Evolutionary conservation across 2,329 filamentous ascomycete genomes (phyloP), one percentile per base, ranked within the genome.

Genomic region (Monosporascus sp.): DNA sequence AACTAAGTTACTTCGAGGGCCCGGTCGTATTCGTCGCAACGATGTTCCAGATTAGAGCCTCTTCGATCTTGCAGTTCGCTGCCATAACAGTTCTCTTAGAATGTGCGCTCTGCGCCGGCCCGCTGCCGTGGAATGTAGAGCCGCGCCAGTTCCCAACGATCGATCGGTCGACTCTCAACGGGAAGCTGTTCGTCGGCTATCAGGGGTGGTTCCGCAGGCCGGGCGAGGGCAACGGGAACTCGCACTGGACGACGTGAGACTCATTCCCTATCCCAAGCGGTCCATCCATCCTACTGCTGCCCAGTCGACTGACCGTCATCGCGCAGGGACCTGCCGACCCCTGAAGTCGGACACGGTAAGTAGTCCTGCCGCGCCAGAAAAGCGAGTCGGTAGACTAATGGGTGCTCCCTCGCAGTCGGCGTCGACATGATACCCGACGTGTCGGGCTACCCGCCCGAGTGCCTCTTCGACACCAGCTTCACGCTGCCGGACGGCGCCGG

Each of bases 151-250:
- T 27, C 27, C 57, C 55, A 14, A 57, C 48, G 17, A 61, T 64
- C 39, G 61, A 64, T 41, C 56, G 57, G 42, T 62, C 62, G 44
- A 60, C 62, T 9, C 48, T 64, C 22, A 58, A 63, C 45, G 61
- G 61, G 5, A 60, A 64, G 18, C 54, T 63, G 25, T 62, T 64
- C 18, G 60, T 61, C 17, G 62, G 62, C 24, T 64, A 63, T 36
- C 61, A 63, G 49, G 62, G 57, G 24, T 64, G 62, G 62, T 64
- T 64, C 45, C 59, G 62, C 27, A 64, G 61, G 34, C 62, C 62
- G 6, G 9, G 47, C 3, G 60, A 61, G 36, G 60, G 60, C 37
- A 37, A 63, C 49, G 60, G 60, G 9, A 64, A 63, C 44, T 63
- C 60, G 18, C 62, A 63, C 53, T 64, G 62, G 62, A 61, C 61